Percentiles rank a stretch among this genome's conserved stretches.
These are phyloP conservation scores for Rhizopus stolonifer DNA, from an alignment of 371 early-diverging fungal species.

Conservation along the genomic window DNA sequence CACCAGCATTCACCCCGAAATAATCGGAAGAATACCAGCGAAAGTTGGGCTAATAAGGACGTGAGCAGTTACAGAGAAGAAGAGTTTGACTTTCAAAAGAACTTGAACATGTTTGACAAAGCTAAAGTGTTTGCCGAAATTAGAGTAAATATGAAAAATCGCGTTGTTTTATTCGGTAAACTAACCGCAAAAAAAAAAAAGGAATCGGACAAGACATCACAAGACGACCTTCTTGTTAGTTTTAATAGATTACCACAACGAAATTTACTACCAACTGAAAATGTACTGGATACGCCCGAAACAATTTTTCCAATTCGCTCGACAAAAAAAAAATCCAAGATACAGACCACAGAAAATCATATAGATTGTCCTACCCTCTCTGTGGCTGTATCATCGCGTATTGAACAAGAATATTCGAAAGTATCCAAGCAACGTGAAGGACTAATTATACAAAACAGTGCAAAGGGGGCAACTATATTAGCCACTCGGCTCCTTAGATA, in stretches of 20 bases:
- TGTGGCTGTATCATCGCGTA: slow-evolving; percentile 38
- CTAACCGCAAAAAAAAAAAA: slow-evolving; percentile 23
- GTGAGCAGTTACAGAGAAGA: slow-evolving; percentile 58
- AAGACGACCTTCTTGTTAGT: slow-evolving; percentile 70
- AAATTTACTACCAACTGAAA: slow-evolving; percentile 56
- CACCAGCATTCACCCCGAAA: background rate
- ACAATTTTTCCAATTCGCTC: background rate
- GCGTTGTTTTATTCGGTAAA: too few species aligned
- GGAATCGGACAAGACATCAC: slow-evolving; percentile 68
- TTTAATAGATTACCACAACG: slow-evolving; percentile 58
- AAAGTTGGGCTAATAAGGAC: slow-evolving; percentile 62
- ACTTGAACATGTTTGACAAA: slow-evolving; percentile 79
- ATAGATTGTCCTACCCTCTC: slow-evolving; percentile 55
- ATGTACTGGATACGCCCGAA: slow-evolving; percentile 45
- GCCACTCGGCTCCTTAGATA: slow-evolving; percentile 63
- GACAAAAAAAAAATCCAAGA: background rate
- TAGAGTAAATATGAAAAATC: slow-evolving; percentile 42
- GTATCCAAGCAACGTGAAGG: slow-evolving; percentile 5
- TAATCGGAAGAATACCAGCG: slow-evolving; percentile 6
- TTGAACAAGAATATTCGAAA: slow-evolving; percentile 57
- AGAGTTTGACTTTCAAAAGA: slow-evolving; percentile 84
- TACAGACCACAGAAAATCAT: slow-evolving; percentile 3
- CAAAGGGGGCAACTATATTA: slow-evolving; percentile 70
- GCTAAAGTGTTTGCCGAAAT: slow-evolving; percentile 80
- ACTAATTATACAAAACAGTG: slow-evolving; percentile 66